phyloP scores from a whole-genome alignment of 768 basidiomycete genomes.

The Suillus weaverae region DNA sequence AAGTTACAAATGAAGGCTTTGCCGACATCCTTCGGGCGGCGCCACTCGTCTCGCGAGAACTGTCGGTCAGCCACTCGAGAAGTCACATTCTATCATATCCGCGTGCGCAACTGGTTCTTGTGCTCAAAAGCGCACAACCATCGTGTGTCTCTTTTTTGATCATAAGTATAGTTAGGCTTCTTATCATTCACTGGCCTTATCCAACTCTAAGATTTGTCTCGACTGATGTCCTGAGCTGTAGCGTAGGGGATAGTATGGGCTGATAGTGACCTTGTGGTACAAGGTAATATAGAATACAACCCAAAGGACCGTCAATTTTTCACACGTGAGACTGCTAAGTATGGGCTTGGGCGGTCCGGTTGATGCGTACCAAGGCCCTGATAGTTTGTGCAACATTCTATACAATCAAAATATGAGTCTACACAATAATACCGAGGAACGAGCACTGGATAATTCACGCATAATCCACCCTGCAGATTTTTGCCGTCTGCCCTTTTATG shows the following conservation, averaged over 20 bases:
- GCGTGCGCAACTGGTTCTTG: neutral
- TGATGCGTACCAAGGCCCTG: conserved; percentile 11
- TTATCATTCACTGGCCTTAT: neutral
- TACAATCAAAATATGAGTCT: neutral
- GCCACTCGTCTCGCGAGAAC: neutral
- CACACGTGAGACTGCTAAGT: neutral
- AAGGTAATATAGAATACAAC: too few relatives aligned
- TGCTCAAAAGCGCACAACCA: neutral
- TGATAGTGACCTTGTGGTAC: too few relatives aligned
- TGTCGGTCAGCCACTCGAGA: neutral
- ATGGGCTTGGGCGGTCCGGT: neutral
- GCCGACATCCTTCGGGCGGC: too few relatives aligned
- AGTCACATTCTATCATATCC: neutral
- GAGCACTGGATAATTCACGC: neutral
- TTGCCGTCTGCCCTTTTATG: neutral
- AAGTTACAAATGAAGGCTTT: too few relatives aligned
- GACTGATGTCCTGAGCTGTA: conserved; percentile 21
- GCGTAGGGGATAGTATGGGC: too few relatives aligned
- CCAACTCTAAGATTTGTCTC: neutral
- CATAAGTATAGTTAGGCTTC: neutral
- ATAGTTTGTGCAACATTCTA: conserved; percentile 1
- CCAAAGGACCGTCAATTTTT: too few relatives aligned
- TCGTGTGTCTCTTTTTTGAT: neutral
- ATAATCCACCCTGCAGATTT: neutral
- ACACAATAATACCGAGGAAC: neutral